Conservation (phyloP, 257 asterid species). For the Parsonsia alboflavescens region DNA sequence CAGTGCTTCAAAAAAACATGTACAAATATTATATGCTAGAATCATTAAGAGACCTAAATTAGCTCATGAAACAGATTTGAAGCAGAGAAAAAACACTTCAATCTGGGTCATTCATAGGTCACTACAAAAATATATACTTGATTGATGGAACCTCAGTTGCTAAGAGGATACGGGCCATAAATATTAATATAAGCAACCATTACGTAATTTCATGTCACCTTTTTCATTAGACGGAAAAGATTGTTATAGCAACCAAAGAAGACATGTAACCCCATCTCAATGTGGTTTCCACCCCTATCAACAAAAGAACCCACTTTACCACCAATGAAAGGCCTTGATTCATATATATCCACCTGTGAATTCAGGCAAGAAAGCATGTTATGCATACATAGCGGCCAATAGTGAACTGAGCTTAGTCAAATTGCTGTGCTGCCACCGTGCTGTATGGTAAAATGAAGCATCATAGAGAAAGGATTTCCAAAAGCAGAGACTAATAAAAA, state of each 20-base stretch:
- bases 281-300: conserved; percentile 83
- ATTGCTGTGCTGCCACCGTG: not conserved
- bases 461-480: not conserved
- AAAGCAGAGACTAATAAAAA: not conserved
- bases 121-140: not conserved
- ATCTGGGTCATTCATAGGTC: not conserved
- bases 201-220: conserved; percentile 40
- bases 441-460: not conserved
- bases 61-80: not conserved
- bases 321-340: conserved; percentile 81
- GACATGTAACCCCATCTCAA: conserved; percentile 98
- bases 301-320: conserved; percentile 99
- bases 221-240: conserved; percentile 93
- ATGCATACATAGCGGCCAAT: not conserved
- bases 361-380: not conserved
- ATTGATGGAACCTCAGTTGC: not conserved
- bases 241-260: conserved; percentile 98
- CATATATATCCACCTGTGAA: conserved; percentile 95
- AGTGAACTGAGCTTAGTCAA: not conserved
- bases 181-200: not conserved
- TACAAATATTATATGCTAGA: not conserved
- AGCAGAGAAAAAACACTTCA: not conserved
- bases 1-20: not conserved
- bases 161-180: not conserved
- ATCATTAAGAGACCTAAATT: not conserved